Conservation (phyloP, 2,329 filamentous ascomycete genomes). For the Bipolaris zeicola region DNA sequence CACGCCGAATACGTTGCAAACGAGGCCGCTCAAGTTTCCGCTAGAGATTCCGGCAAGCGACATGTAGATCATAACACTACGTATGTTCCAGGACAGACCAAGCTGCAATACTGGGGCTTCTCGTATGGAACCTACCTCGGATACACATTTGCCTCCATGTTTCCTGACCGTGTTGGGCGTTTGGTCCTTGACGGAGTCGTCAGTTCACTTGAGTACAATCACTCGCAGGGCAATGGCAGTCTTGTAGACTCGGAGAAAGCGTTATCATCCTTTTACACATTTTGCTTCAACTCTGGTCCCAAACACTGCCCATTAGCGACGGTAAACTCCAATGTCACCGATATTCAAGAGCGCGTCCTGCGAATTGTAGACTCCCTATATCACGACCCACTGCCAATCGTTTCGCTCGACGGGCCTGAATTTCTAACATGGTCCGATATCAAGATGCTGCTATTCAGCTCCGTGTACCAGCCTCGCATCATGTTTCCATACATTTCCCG, state of each 20-base stretch:
- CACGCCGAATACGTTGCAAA: conserved; percentile 46
- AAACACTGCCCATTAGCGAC: conserved; percentile 49
- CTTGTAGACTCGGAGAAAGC: conserved; percentile 53
- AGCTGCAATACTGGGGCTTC: conserved; percentile 55
- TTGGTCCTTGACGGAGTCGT: conserved; percentile 55
- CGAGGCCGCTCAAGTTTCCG: conserved; percentile 3
- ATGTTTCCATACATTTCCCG: conserved; percentile 45
- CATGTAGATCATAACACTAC: not conserved
- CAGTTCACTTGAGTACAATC: conserved; percentile 44
- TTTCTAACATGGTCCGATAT: conserved; percentile 52
- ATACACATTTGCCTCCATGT: conserved; percentile 48
- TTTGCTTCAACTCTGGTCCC: conserved; percentile 52
- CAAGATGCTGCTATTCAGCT: conserved; percentile 43
- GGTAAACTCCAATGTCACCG: conserved; percentile 36
- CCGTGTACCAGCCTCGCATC: conserved; percentile 44
- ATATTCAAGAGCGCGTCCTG: conserved; percentile 44
- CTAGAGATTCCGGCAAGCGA: conserved; percentile 1
- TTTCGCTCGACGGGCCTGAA: conserved; percentile 31
- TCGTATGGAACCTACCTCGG: conserved; percentile 56
- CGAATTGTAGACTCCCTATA: conserved; percentile 47
- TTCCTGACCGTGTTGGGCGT: conserved; percentile 44
- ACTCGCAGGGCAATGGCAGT: conserved; percentile 49
- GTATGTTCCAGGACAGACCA: conserved; percentile 23
- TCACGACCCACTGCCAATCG: conserved; percentile 50
- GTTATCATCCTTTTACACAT: conserved; percentile 52